A percentile compares a stretch with the other conserved stretches of the same genome.
Evolutionary conservation across 2,329 filamentous ascomycete species (phyloP).

Genomic region (Alternaria ethzedia): DNA sequence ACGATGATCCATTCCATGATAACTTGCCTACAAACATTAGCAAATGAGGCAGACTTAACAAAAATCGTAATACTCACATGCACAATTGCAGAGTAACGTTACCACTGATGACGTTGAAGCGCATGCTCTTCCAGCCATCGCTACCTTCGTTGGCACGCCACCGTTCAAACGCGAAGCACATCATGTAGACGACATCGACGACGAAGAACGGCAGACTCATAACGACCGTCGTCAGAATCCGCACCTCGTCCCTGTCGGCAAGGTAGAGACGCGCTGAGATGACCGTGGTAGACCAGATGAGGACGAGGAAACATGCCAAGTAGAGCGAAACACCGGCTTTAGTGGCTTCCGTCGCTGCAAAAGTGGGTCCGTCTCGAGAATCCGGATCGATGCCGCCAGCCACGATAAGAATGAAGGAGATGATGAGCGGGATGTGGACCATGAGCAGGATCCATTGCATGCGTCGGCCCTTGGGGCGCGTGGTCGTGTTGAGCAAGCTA

Average conservation of each 20-base stretch:
- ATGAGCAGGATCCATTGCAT: conserved; percentile 48
- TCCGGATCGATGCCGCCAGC: conserved; percentile 46
- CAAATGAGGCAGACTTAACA: neutral
- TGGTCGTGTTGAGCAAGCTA: conserved; percentile 43
- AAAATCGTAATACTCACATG: conserved; percentile 35
- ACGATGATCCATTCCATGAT: conserved; percentile 46
- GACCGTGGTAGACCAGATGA: conserved; percentile 45
- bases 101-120: conserved; percentile 47
- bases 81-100: conserved; percentile 42
- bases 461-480: conserved; percentile 42
- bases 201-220: conserved; percentile 45
- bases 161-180: conserved; percentile 45
- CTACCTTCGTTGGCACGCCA: conserved; percentile 13
- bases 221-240: conserved; percentile 45
- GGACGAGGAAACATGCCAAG: conserved; percentile 40
- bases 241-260: conserved; percentile 40
- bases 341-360: conserved; percentile 42
- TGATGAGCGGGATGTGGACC: conserved; percentile 40
- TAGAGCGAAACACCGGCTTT: conserved; percentile 46
- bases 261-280: conserved; percentile 45
- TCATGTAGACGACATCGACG: conserved; percentile 47
- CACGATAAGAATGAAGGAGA: conserved; percentile 45
- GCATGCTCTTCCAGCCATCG: conserved; percentile 20
- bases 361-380: conserved; percentile 38
- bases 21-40: conserved; percentile 34